Evolutionary conservation across 768 basidiomycete species (phyloP), one percentile per base, ranked within the genome.

Genomic region (Rhizopogon salebrosus): DNA sequence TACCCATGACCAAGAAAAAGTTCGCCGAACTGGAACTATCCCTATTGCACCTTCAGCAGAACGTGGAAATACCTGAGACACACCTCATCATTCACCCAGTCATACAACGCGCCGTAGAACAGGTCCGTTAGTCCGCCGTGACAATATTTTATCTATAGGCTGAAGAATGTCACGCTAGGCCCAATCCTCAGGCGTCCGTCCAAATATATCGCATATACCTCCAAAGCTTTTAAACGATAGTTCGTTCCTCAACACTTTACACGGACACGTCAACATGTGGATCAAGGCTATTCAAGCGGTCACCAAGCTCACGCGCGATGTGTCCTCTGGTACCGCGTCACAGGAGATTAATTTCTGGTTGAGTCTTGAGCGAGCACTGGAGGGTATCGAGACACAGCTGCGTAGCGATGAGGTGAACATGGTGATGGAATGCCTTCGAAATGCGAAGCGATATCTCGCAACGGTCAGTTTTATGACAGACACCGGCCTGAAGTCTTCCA

Each of bases 301-400:
- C 48, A 98, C 97, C 6, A 97, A 95, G 66, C 82, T 99, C n/a
- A 86, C 83, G 2, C 78, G 97, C 22, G 95, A 98, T 62, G 95
- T 98, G 29, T 78, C 85, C 0, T 91, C 90, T 4, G 95, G 95
- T 2, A 98, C 95, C 0, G 95, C 97, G 2, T 95, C 92, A 0
- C 97, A 99, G 64, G 97, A 98, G 68, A 94, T 99, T 75, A 98
- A 98, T 69, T 98, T 99, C 63, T 98, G 97, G 97, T 75, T 98
- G 22, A 90, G 87, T 66, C 78, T 99, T 68, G 97, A 99, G 67
- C 77, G 90, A 40, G 94, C 94, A 6, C 69, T 99, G 57, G 97
- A 98, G 62, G 88, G 83, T 0, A 98, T 98, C 62, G 95, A 98
- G 63, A 74, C 83, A 0, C 97, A 99, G 63, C 75, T 99, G 54